phyloP scores from a whole-genome alignment of 768 basidiomycete genomes.

The Favolaschia claudopus region DNA sequence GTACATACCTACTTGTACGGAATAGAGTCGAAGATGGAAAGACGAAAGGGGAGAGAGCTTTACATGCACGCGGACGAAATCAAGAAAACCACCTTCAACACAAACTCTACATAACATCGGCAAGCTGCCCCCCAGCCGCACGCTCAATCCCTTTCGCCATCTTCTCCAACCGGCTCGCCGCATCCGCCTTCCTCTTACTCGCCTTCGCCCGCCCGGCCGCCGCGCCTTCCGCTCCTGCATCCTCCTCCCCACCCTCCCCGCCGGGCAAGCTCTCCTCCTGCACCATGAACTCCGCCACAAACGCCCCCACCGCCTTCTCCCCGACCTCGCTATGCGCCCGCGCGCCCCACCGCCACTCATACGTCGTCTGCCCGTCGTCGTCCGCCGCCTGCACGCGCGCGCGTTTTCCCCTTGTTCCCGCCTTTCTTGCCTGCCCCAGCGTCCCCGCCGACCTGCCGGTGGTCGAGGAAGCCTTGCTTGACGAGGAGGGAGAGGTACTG shows the following conservation, averaged over 20 bases:
- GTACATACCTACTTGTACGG: constrained; percentile 32
- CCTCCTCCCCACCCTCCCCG: constrained; percentile 47
- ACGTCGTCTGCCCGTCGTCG: constrained; percentile 36
- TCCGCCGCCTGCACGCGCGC: constrained; percentile 54
- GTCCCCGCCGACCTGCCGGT: constrained; percentile 56
- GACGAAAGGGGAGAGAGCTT: constrained; percentile 29
- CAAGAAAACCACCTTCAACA: too few relatives aligned
- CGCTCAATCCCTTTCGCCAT: constrained; percentile 66
- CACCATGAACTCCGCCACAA: constrained; percentile 85
- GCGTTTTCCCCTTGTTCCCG: constrained; percentile 55
- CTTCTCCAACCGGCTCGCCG: constrained; percentile 48
- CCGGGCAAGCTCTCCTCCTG: constrained; percentile 40
- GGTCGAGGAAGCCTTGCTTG: constrained; percentile 83
- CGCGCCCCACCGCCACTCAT: constrained; percentile 77
- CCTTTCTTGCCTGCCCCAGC: constrained; percentile 45
- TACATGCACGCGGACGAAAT: too few relatives aligned
- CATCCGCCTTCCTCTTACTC: constrained; percentile 34
- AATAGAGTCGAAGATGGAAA: constrained; percentile 2
- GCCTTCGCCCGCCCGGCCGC: constrained; percentile 20
- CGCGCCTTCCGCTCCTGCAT: constrained; percentile 35
- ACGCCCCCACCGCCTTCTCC: constrained; percentile 75
- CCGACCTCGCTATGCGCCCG: constrained; percentile 85
- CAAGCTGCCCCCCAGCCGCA: constrained; percentile 67
- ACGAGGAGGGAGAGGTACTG: constrained; percentile 68
- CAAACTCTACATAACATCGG: constrained; percentile 42